Conservation (phyloP, 2,329 filamentous ascomycete species). For the Sclerotinia subarctica region DNA sequence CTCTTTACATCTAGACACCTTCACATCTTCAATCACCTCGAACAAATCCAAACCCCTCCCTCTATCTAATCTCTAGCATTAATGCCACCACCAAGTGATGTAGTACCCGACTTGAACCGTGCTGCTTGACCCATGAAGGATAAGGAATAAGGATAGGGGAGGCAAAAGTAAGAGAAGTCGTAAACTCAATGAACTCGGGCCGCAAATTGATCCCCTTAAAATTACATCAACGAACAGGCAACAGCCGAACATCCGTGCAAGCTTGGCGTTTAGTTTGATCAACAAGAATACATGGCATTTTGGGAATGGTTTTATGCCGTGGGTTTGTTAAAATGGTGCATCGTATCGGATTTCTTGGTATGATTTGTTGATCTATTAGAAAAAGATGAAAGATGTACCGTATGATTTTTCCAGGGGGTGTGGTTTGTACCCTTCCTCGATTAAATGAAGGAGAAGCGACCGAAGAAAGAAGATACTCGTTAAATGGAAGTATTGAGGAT, state of each 20-base stretch:
- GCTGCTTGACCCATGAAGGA: background rate
- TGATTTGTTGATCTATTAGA: background rate
- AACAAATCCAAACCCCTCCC: background rate
- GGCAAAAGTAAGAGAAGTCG: background rate
- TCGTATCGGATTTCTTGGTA: conserved; percentile 5
- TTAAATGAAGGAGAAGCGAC: conserved; percentile 8
- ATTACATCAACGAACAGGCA: background rate
- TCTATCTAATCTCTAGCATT: background rate
- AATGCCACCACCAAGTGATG: background rate
- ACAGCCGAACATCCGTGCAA: background rate
- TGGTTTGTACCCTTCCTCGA: background rate
- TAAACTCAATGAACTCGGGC: conserved; percentile 15
- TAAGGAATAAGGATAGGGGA: conserved; percentile 9
- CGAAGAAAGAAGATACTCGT: background rate
- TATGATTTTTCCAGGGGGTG: background rate
- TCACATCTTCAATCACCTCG: background rate
- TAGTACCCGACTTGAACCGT: conserved; percentile 10
- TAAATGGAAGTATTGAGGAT: background rate
- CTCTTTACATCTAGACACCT: background rate
- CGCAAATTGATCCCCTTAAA: conserved; percentile 8
- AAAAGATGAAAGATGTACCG: background rate
- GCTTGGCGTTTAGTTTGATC: conserved; percentile 8
- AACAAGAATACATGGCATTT: background rate
- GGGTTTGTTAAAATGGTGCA: background rate
- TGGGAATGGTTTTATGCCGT: background rate